Evolutionary conservation across 495 filamentous ascomycete genomes (phyloP).

Genomic region (Annulohypoxylon stygium): DNA sequence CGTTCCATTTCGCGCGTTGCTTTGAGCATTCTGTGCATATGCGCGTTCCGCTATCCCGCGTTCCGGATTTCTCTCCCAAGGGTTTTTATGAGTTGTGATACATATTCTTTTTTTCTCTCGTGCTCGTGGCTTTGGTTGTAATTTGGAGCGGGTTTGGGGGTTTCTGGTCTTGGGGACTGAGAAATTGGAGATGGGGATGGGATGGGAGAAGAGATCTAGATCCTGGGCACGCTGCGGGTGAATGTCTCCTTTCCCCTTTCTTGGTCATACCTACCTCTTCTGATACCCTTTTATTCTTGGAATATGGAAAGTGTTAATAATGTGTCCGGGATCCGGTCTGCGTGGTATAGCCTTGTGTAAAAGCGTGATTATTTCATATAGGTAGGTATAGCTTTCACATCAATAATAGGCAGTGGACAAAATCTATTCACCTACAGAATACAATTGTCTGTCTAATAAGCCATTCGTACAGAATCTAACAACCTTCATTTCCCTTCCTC

Average conservation of each 20-base stretch:
- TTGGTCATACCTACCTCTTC: conserved; percentile 1
- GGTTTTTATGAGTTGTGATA: not conserved
- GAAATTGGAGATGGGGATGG: not conserved
- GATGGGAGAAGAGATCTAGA: not conserved
- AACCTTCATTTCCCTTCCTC: not conserved
- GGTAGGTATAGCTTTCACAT: not conserved
- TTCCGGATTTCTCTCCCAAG: not conserved
- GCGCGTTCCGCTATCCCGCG: not conserved
- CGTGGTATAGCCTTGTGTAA: not conserved
- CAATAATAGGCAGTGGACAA: not conserved
- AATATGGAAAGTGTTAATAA: not conserved
- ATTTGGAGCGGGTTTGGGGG: not conserved
- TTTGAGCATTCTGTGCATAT: not conserved
- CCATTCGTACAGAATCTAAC: conserved; percentile 24
- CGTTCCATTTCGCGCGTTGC: not conserved
- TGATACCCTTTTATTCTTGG: not conserved
- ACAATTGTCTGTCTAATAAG: not conserved
- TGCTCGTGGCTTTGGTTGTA: not conserved
- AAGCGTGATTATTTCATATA: not conserved
- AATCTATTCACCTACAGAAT: conserved; percentile 27
- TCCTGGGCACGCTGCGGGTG: not conserved
- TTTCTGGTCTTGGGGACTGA: no score
- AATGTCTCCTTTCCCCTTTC: not conserved
- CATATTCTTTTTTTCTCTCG: not conserved
- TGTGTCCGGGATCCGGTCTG: not conserved